Evolutionary conservation across 371 early-diverging fungal genomes (phyloP), one percentile per base, ranked within the genome.

Genomic region (Saksenaea oblongispora): DNA sequence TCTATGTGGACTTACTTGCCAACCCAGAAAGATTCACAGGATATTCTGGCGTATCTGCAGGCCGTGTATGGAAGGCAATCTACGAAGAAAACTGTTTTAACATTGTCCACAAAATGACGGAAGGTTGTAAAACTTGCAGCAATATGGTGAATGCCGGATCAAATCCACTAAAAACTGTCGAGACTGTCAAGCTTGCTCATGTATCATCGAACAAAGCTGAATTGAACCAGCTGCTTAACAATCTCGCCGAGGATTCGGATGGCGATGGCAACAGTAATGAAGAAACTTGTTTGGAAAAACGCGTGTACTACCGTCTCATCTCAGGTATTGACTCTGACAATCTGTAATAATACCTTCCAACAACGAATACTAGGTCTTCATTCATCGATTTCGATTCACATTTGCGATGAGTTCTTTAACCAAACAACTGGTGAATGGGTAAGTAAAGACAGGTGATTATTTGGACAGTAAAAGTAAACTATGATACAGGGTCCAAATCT

Each of bases 21-120:
- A 98, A 98, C 66, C 97, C 97, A 10, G 99, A 99, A 73, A 87
- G 97, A 15, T 99, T 93, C 73, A 98, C 99, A 0, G 99, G 97
- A 3, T 98, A 96, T 69, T 86, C 93, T 1, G 99, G 99, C 34
- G 85, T 87, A 37, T 89, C 93, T 39, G 91, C 98, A 36, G 87
- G 83, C 17, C 84, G 91, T 58, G 91, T 98, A 10, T 98, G 99
- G 99, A 85, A 86, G 56, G 87, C 98, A 8, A 94, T 98, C 22
- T 98, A 98, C 65, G 85, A 91, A 64, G 95, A 98, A 72, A 98
- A 97, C 76, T 98, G 98, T 69, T 97, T 97, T 74, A 87, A 89
- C 63, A 80, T 92, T 17, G 85, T 86, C 28, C 79, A 85, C 47
- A 80, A 84, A 47, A 84, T 89, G 86, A 78, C 83, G 1, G 79